Evolutionary conservation across 148 eudicot species (phyloP).

Genomic region (Silene conica): DNA sequence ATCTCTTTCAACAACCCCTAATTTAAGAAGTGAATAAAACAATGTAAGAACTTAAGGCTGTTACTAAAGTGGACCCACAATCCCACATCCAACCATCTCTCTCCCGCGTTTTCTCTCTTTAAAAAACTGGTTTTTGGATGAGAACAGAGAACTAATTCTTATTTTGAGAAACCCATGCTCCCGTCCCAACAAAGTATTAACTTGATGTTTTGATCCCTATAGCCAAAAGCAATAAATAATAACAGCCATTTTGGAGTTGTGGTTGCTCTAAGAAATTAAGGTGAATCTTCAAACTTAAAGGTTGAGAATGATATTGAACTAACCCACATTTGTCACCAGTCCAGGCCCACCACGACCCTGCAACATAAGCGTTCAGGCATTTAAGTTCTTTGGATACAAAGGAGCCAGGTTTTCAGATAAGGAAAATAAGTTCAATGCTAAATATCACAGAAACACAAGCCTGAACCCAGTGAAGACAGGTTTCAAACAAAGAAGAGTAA

Average conservation of each 20-base stretch:
- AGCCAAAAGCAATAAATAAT: background rate
- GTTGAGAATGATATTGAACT: conserved; percentile 27
- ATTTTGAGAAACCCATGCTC: background rate
- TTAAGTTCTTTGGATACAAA: conserved; percentile 11
- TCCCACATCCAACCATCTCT: background rate
- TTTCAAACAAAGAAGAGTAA: background rate
- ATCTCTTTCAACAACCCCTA: background rate
- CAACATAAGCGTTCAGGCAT: conserved; percentile 18
- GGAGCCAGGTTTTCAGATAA: background rate
- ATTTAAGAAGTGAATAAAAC: background rate
- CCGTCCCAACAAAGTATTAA: background rate
- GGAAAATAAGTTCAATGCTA: background rate
- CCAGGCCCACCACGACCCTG: conserved; percentile 99
- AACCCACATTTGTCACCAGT: conserved; percentile 61
- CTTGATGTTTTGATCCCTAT: background rate
- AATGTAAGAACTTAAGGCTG: background rate
- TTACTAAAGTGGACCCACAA: background rate
- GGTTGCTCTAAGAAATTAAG: background rate
- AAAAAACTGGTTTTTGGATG: background rate
- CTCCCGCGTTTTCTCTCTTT: background rate
- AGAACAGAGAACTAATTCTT: background rate
- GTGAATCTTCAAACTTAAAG: conserved; percentile 1
- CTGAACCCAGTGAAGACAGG: background rate
- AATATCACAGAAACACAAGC: background rate
- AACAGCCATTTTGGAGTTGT: background rate